Percentiles rank a stretch among this genome's conserved stretches.
These are phyloP conservation scores for Fusarium armeniacum DNA, from an alignment of 2,329 filamentous ascomycete species.

Conservation along the genomic window DNA sequence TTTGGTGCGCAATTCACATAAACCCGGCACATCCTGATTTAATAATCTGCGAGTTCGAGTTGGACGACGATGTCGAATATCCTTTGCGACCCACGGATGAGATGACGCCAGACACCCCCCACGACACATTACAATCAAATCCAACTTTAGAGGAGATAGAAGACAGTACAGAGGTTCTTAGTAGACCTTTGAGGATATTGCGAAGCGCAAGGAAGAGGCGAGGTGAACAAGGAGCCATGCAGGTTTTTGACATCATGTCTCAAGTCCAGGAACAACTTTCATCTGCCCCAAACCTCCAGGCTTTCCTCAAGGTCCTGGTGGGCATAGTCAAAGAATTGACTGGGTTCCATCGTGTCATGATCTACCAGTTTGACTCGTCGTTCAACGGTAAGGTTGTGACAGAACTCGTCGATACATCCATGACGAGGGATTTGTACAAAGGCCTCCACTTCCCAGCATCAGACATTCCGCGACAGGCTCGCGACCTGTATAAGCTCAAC, in stretches of 20 bases:
- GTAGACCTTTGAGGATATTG: slow-evolving; percentile 82
- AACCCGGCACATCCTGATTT: slow-evolving; percentile 76
- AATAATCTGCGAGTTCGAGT: slow-evolving; percentile 89
- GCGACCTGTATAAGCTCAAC: slow-evolving; percentile 91
- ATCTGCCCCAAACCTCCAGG: slow-evolving; percentile 76
- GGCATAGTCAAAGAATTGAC: slow-evolving; percentile 91
- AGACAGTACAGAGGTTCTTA: slow-evolving; percentile 81
- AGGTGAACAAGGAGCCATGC: slow-evolving; percentile 86
- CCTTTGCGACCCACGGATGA: slow-evolving; percentile 76
- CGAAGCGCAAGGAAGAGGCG: slow-evolving; percentile 80
- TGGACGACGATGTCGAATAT: slow-evolving; percentile 80
- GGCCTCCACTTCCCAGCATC: slow-evolving; percentile 90
- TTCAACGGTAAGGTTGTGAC: slow-evolving; percentile 92
- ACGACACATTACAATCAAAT: slow-evolving; percentile 79
- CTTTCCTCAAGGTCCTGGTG: slow-evolving; percentile 83
- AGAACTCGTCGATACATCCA: slow-evolving; percentile 84
- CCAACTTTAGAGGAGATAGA: slow-evolving; percentile 81
- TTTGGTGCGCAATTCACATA: slow-evolving; percentile 91
- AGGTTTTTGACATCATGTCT: slow-evolving; percentile 92
- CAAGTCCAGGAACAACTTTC: slow-evolving; percentile 91
- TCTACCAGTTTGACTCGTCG: slow-evolving; percentile 87
- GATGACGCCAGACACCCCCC: slow-evolving; percentile 71
- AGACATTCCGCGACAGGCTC: slow-evolving; percentile 86
- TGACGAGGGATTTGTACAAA: slow-evolving; percentile 87
- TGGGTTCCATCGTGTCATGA: slow-evolving; percentile 92